Evolutionary conservation across 1,284 basidiomycete genomes (phyloP), one percentile per base, ranked within the genome.

Genomic region (Stereum hirsutum): DNA sequence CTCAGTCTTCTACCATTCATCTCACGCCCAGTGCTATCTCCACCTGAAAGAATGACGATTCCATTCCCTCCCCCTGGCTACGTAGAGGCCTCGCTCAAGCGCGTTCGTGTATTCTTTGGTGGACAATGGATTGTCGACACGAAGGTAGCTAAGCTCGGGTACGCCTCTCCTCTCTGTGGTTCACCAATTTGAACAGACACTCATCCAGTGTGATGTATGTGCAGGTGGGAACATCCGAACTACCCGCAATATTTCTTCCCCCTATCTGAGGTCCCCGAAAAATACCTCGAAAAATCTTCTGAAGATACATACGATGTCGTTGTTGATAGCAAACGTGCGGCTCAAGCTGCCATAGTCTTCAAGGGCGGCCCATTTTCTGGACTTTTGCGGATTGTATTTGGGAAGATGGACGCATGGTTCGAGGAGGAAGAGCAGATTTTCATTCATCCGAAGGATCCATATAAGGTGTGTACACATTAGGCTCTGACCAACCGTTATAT

Each of bases 351-450:
- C n/a, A 69, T 59, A 7, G 54, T 64, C 34, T 72, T 68, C 54
- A 49, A 54, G 30, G 61, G 58, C 17, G 68, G 71, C 7, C 61
- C 65, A 17, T 57, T 79, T 11, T 57, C 59, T 11, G 72, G 71
- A 1, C 60, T 80, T 21, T 58, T 74, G 25, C 72, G 68, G 44
- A 55, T 83, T 46, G 54, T 58, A 12, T 79, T 78, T 45, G 56
- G 56, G 15, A 66, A 67, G 12, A 68, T 72, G 55, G 77, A 80
- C 48, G 69, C 70, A 2, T 81, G 79, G 79, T 78, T 81, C 43
- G 78, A 82, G 58, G 80, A 82, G 50, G 78, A 81, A 34, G 75
- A 82, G 44, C 57, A 73, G 46, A 69, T 81, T 27, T 75, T 67
- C 44, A 63, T 68, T 2, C 79, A 83, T 49, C 74, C 78, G 6